Percentiles rank a stretch among this genome's conserved stretches.
These are phyloP conservation scores for Podospora bellae-mahoneyi DNA, from an alignment of 495 filamentous ascomycete genomes.

Conservation along the genomic window DNA sequence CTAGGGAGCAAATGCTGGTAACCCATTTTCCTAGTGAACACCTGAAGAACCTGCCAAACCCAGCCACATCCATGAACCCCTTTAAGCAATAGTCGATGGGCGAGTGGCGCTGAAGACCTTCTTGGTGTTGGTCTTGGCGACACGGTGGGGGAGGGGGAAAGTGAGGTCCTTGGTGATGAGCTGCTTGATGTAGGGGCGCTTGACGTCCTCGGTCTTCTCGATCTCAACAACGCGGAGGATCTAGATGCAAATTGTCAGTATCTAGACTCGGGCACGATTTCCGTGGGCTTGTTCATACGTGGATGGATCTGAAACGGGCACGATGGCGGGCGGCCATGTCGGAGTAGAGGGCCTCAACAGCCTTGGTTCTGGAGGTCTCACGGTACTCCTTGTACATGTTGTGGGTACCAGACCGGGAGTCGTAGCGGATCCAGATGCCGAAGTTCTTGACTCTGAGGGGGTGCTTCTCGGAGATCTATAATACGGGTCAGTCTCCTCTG, in stretches of 20 bases:
- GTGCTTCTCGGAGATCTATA: conserved; percentile 94
- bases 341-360: conserved; percentile 96
- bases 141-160: conserved; percentile 97
- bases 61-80: conserved; percentile 41
- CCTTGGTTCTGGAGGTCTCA: conserved; percentile 91
- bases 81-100: conserved; percentile 79
- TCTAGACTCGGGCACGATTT: not conserved
- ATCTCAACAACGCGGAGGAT: conserved; percentile 98
- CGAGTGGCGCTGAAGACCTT: conserved; percentile 88
- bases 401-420: conserved; percentile 99
- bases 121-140: conserved; percentile 70
- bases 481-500: conserved; percentile 6
- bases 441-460: conserved; percentile 99
- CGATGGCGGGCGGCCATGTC: conserved; percentile 99
- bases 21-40: conserved; percentile 54
- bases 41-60: conserved; percentile 51
- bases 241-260: conserved; percentile 45
- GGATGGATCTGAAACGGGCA: conserved; percentile 93
- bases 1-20: conserved; percentile 48
- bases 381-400: conserved; percentile 99
- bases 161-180: conserved; percentile 89
- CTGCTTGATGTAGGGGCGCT: conserved; percentile 98
- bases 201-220: conserved; percentile 86
- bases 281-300: conserved; percentile 59
- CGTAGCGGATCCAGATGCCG: conserved; percentile 99